Evolutionary conservation across 331 rosid genomes (phyloP).

Genomic region (Malus hybrid): DNA sequence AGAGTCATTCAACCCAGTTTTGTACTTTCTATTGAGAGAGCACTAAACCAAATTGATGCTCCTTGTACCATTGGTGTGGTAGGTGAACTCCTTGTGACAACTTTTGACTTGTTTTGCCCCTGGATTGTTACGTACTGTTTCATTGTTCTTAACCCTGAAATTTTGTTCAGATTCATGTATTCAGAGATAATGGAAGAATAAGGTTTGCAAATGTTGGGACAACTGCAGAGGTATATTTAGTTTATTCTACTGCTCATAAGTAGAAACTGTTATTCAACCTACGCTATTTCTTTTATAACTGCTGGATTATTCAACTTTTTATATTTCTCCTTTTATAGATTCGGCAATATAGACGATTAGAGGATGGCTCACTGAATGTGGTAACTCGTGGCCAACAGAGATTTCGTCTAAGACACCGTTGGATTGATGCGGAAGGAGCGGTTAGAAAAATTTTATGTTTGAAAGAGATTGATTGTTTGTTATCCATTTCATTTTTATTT

Average conservation of each 20-base stretch:
- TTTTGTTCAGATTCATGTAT: conserved; percentile 47
- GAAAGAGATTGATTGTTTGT: not conserved
- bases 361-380: conserved; percentile 82
- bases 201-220: conserved; percentile 64
- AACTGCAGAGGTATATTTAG: conserved; percentile 66
- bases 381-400: conserved; percentile 93
- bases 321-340: conserved; percentile 40
- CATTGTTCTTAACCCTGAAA: not conserved
- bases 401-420: conserved; percentile 58
- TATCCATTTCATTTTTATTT: not conserved
- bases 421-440: conserved; percentile 82
- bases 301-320: conserved; percentile 6
- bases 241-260: not conserved
- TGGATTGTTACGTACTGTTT: conserved; percentile 13
- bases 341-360: conserved; percentile 68
- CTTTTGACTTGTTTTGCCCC: not conserved
- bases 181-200: conserved; percentile 30
- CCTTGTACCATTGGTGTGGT: conserved; percentile 90
- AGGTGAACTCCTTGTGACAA: conserved; percentile 31
- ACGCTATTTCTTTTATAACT: not conserved
- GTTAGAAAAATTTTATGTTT: conserved; percentile 34
- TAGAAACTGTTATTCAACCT: not conserved
- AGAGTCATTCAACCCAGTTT: conserved; percentile 59
- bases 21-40: conserved; percentile 61
- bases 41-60: conserved; percentile 58